Evolutionary conservation across 495 filamentous ascomycete species (phyloP), one percentile per base, ranked within the genome.

Genomic region (Penicillium psychrofluorescens): DNA sequence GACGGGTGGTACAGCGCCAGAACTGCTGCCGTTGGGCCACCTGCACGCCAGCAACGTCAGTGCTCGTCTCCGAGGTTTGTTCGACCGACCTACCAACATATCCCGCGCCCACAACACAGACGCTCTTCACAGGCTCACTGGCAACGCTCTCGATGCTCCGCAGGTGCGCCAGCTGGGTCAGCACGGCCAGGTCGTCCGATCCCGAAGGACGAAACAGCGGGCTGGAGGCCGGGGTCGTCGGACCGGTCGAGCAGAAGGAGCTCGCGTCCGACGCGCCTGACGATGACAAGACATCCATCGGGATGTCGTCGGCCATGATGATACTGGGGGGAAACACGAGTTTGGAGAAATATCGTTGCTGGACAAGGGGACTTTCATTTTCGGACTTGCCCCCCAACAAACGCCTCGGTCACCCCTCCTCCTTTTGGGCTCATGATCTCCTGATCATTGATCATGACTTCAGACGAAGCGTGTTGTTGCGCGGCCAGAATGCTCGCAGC

Each of bases 21-120:
- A 29, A 90, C 72, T 15, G 85, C 83, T 31, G 82, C 81, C 4
- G 86, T 88, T 29, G 86, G 86, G 2, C 85, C 86, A 41, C 86
- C 86, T 82, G 53, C 39, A 12, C 6, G 37, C 29, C 14, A 37
- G 33, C 16, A 35, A n/a, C 4, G 15, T 34, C 41, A 11, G 13
- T 34, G 11, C 43, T 11, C n/a, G 11, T 8, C 34, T 10, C 12
- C 28, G 11, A 10, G 10, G 10, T 16, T 13, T 29, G 5, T 29
- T 29, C 30, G 10, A 14, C 33, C 6, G 11, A 41, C 77, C 46
- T 55, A 80, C 78, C 80, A 37, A 78, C 80, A 51, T 82, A 82
- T 44, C 80, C 80, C 46, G 80, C 80, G 29, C 80, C 79, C 22
- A 84, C 72, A 36, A 76, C 79, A 44, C 78, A 82, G 36, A 84